Base-by-base conservation (phyloP, 306 rosid species). In the Clitoria ternatea region DNA sequence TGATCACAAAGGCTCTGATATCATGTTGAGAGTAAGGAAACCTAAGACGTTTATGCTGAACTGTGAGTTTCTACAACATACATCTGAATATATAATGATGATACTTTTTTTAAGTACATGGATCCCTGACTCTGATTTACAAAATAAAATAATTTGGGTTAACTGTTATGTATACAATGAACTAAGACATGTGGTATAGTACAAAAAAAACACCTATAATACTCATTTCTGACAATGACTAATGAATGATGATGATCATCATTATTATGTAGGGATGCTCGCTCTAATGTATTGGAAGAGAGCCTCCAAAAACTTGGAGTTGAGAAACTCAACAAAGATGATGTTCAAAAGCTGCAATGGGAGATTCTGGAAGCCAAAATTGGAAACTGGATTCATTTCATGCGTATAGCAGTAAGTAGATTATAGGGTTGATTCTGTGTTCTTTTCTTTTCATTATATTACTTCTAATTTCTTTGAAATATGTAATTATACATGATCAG, bases 361-460 rank as follows among this genome's bases (percentile, higher is more conserved):
- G 99, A 94, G 85, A 87, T 89, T 80, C 87, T 94, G 82, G 97
- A 94, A 82, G 99, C 99, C 68, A 94, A 94, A 85, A 91, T 94
- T 61, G 99, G 99, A 79, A 91, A 87, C 77, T 94, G 99, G 99
- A 91, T 94, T 79, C 99, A 91, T 83, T 91, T 83, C 82, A 94
- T 94, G 99, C 99, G 95, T 61, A 94, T 94, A 76, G 97, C 97
- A 56, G 99, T 94, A 82, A 86, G 89, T 45, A 62, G n/a, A 47
- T 76, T 45, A 35, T 70, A 61, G 37, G 63, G 61, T 57, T 53
- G 71, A 4, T 64, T 26, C 30, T 40, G 19, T 37, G 26, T 59
- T 72, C n/a, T 55, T 27, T 72, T 29, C 18, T 5, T 33, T 6
- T 30, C 5, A 1, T 45, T 70, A 42, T 10, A 10, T 15, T 10